These are phyloP conservation scores for Zasmidium angulare DNA, from an alignment of 2,329 filamentous ascomycete species.

Conservation along the genomic window DNA sequence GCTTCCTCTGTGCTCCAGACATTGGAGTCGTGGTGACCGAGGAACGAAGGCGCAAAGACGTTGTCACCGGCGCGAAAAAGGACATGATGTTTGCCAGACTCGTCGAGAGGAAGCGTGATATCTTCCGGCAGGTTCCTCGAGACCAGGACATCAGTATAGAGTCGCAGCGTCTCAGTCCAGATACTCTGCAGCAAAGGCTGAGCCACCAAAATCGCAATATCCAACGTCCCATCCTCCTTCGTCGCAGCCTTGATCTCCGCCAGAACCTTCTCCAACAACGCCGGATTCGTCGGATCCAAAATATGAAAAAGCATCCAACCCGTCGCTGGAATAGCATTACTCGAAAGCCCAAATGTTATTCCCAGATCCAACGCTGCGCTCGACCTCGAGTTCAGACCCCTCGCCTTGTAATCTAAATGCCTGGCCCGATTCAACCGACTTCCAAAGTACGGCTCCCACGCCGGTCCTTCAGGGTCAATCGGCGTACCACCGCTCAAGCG, in stretches of 20 bases:
- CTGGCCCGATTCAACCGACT: constrained; percentile 31
- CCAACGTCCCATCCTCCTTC: constrained; percentile 26
- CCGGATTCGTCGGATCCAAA: constrained; percentile 28
- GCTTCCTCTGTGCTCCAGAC: constrained; percentile 22
- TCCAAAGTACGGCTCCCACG: constrained; percentile 32
- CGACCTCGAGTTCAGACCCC: constrained; percentile 23
- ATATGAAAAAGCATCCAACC: constrained; percentile 37
- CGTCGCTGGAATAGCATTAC: constrained; percentile 35
- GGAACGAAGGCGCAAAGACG: constrained; percentile 32
- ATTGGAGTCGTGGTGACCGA: constrained; percentile 30
- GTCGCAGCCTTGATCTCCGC: constrained; percentile 27
- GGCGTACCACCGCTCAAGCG: constrained; percentile 24
- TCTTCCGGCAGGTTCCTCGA: constrained; percentile 31
- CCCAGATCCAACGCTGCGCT: constrained; percentile 30
- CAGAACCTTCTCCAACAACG: constrained; percentile 28
- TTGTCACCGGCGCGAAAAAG: constrained; percentile 27
- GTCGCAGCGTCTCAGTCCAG: constrained; percentile 35
- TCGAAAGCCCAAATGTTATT: constrained; percentile 33
- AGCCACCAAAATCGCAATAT: constrained; percentile 28
- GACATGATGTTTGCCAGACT: constrained; percentile 26
- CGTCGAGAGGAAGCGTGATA: constrained; percentile 29
- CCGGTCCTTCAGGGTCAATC: constrained; percentile 27
- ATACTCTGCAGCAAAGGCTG: constrained; percentile 37
- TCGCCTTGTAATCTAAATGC: constrained; percentile 28
- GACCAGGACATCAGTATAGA: constrained; percentile 35